Evolutionary conservation across 2,329 filamentous ascomycete genomes (phyloP).

Genomic region (Alternaria postmessia): DNA sequence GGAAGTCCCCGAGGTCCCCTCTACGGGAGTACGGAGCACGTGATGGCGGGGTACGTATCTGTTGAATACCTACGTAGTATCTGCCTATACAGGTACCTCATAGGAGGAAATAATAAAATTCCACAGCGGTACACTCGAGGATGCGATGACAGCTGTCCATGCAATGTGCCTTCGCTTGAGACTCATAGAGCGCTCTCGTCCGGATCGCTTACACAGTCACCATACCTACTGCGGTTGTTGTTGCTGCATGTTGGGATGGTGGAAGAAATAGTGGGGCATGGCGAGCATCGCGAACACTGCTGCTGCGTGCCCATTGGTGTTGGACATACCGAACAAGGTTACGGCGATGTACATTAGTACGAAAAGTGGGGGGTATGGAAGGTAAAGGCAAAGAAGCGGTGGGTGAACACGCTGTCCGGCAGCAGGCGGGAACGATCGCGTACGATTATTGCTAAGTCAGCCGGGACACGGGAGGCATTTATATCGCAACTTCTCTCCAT

Average conservation of each 20-base stretch:
- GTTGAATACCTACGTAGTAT: background rate
- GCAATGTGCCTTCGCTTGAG: slow-evolving; percentile 2
- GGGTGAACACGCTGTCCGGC: slow-evolving; percentile 38
- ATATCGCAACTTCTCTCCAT: slow-evolving; percentile 22
- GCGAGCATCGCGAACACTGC: slow-evolving; percentile 20
- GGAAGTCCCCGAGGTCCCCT: background rate
- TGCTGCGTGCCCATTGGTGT: slow-evolving; percentile 35
- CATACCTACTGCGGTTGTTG: slow-evolving; percentile 28
- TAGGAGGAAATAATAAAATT: slow-evolving; percentile 4
- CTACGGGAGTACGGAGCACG: background rate
- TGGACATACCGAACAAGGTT: slow-evolving; percentile 3
- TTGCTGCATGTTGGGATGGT: slow-evolving; percentile 32
- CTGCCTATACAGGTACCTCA: background rate
- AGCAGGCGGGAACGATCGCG: slow-evolving; percentile 32
- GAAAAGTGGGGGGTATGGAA: slow-evolving; percentile 32
- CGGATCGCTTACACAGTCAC: slow-evolving; percentile 22
- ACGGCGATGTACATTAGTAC: slow-evolving; percentile 28
- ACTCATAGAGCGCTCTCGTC: slow-evolving; percentile 15
- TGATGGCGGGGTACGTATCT: slow-evolving; percentile 7
- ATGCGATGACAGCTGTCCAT: slow-evolving; percentile 22
- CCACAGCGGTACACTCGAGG: slow-evolving; percentile 4
- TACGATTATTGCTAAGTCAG: slow-evolving; percentile 31
- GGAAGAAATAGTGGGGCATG: slow-evolving; percentile 31
- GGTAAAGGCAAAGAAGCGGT: slow-evolving; percentile 41
- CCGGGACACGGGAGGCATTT: slow-evolving; percentile 28